Evolutionary conservation across 2,329 filamentous ascomycete genomes (phyloP).

Genomic region (Colletotrichum siamense): DNA sequence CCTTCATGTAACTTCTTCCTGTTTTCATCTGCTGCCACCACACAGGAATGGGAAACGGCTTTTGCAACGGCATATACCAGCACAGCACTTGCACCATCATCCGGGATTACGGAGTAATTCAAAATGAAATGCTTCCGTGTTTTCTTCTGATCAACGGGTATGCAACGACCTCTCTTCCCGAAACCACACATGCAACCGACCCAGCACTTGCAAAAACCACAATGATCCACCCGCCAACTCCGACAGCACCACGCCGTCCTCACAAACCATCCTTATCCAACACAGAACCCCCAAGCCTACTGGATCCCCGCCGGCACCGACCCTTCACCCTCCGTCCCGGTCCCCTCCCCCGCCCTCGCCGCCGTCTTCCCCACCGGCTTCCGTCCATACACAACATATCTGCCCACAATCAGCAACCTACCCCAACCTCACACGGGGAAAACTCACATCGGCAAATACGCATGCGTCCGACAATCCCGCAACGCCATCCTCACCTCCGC

Average conservation of each 20-base stretch:
- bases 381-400: conserved; percentile 17
- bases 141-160: background rate
- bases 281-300: background rate
- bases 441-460: conserved; percentile 26
- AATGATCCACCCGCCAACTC: background rate
- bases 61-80: fast-evolving
- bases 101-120: background rate
- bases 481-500: conserved; percentile 28
- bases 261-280: no score
- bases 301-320: background rate
- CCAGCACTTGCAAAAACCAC: background rate
- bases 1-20: background rate
- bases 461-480: conserved; percentile 28
- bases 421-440: background rate
- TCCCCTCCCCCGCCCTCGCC: background rate
- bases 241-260: background rate
- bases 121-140: background rate
- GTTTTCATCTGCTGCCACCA: background rate
- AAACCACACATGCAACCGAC: background rate
- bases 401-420: background rate
- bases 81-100: fast-evolving
- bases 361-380: background rate
- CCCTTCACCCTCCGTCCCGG: background rate
- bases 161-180: background rate
- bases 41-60: background rate